These are phyloP conservation scores for Claviceps arundinis DNA, from an alignment of 2,329 filamentous ascomycete species.

Conservation along the genomic window DNA sequence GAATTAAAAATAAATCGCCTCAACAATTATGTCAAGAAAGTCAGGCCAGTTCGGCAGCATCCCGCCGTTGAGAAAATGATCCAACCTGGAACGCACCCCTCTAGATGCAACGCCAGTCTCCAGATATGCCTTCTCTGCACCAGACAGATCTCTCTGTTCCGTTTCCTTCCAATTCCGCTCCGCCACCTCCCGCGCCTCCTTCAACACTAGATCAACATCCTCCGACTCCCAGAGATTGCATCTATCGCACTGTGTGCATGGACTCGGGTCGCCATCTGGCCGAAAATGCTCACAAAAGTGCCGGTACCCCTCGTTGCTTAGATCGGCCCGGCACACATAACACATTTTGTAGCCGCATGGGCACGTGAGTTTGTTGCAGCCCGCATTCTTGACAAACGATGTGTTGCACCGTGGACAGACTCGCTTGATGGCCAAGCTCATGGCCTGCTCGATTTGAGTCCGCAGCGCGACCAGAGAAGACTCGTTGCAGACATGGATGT, in stretches of 20 bases:
- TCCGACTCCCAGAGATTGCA: constrained; percentile 72
- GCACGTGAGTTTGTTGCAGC: constrained; percentile 95
- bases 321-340: constrained; percentile 80
- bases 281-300: constrained; percentile 97
- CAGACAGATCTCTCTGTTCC: constrained; percentile 45
- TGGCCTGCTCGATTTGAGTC: constrained; percentile 81
- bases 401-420: constrained; percentile 87
- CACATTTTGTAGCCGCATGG: constrained; percentile 97
- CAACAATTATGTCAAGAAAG: constrained; percentile 32
- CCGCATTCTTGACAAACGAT: constrained; percentile 81
- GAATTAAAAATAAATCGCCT: constrained; percentile 13
- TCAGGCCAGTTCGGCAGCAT: constrained; percentile 26
- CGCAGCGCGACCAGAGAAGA: constrained; percentile 69
- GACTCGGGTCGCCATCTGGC: constrained; percentile 56
- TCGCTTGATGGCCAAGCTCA: constrained; percentile 86
- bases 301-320: constrained; percentile 63
- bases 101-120: constrained; percentile 35
- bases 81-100: constrained; percentile 15
- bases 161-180: constrained; percentile 57
- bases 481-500: constrained; percentile 84
- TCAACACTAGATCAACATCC: constrained; percentile 54
- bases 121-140: constrained; percentile 41
- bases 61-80: constrained; percentile 19
- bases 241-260: constrained; percentile 66
- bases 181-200: constrained; percentile 55